These are phyloP conservation scores for Stachybotrys elegans DNA, from an alignment of 2,329 filamentous ascomycete genomes.

Conservation along the genomic window DNA sequence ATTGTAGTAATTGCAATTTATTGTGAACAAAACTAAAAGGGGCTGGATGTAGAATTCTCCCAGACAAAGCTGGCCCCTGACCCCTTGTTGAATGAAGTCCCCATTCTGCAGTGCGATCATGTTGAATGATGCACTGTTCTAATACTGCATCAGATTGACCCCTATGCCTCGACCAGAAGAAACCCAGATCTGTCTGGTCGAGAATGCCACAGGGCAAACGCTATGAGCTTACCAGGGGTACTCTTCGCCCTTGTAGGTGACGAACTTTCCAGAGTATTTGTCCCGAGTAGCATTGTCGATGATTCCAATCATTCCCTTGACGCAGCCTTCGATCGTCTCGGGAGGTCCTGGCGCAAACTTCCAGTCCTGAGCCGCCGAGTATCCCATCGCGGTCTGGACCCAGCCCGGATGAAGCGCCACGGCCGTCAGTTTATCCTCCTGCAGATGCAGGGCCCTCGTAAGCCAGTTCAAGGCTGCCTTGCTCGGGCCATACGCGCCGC, in stretches of 20 bases:
- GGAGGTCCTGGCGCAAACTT: conserved; percentile 13
- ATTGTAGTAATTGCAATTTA: no score
- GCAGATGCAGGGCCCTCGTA: conserved; percentile 20
- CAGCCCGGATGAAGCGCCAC: conserved; percentile 34
- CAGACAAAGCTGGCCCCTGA: no score
- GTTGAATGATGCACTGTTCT: no score
- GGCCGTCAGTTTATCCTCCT: conserved; percentile 19
- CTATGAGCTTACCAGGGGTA: conserved; percentile 23
- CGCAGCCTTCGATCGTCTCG: conserved; percentile 25
- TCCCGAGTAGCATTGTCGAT: conserved; percentile 30
- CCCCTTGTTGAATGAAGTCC: no score
- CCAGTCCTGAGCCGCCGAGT: conserved; percentile 25
- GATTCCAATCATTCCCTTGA: conserved; percentile 24
- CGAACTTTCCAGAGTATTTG: conserved; percentile 25
- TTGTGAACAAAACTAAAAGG: no score
- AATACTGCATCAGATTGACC: no score
- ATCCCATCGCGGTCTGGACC: conserved; percentile 26
- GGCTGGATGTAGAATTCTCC: no score
- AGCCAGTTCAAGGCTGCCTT: conserved; percentile 31
- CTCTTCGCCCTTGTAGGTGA: conserved; percentile 23
- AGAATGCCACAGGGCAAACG: no score
- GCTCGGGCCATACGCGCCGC: conserved; percentile 28
- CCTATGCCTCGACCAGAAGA: no score
- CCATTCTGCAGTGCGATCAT: no score
- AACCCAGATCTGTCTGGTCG: no score